A percentile compares a stretch with the other conserved stretches of the same genome.
phyloP scores from a whole-genome alignment of 306 rosid species.

The Quercus agrifolia region DNA sequence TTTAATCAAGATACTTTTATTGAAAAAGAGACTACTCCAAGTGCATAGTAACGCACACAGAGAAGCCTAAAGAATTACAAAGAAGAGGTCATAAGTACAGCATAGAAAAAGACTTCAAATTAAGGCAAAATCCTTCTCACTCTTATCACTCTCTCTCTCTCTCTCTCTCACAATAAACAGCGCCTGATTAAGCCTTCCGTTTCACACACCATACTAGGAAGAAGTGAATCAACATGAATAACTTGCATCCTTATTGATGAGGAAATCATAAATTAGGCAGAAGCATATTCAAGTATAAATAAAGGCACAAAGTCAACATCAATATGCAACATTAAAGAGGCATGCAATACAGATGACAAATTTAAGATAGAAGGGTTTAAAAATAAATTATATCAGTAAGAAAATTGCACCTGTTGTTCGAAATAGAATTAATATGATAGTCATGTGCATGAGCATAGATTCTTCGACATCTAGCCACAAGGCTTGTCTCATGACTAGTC shows the following conservation, averaged over 20 bases:
- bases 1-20: too few relatives aligned
- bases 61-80: too few relatives aligned
- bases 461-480: conserved; percentile 65
- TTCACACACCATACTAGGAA: neutral
- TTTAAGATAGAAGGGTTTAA: neutral
- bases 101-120: neutral
- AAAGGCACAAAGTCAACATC: neutral
- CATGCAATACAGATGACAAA: neutral
- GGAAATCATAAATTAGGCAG: neutral
- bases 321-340: neutral
- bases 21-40: too few relatives aligned
- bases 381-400: neutral
- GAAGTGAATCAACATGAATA: neutral
- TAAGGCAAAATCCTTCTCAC: neutral
- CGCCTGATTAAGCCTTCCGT: neutral
- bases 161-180: neutral
- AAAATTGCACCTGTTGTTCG: conserved; percentile 56
- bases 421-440: conserved; percentile 70
- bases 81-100: too few relatives aligned
- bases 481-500: conserved; percentile 61
- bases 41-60: too few relatives aligned
- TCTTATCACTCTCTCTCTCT: neutral
- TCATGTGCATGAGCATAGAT: conserved; percentile 77
- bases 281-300: neutral
- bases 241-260: neutral